Evolutionary conservation across 257 asterid genomes (phyloP).

Genomic region (Ocimum tenuiflorum): DNA sequence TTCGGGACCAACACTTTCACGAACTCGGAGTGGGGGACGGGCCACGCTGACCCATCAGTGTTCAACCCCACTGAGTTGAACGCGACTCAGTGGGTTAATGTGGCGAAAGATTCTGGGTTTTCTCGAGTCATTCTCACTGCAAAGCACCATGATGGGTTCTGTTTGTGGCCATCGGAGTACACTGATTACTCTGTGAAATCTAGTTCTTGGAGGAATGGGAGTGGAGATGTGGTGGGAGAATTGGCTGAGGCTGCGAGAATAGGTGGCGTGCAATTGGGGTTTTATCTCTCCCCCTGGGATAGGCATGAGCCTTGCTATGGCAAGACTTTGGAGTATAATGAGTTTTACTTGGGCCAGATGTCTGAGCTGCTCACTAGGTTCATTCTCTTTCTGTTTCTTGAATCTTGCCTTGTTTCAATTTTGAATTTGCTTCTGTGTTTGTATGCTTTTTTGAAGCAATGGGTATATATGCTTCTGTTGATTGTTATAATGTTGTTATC

Average conservation of each 20-base stretch:
- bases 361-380: constrained; percentile 87
- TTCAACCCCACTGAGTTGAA: constrained; percentile 65
- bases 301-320: constrained; percentile 80
- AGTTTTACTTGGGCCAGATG: constrained; percentile 87
- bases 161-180: constrained; percentile 85
- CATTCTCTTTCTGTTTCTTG: neutral
- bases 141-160: constrained; percentile 96
- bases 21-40: constrained; percentile 86
- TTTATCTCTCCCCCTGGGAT: constrained; percentile 99
- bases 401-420: neutral
- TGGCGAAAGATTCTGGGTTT: constrained; percentile 69
- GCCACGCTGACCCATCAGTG: constrained; percentile 59
- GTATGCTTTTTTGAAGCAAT: neutral
- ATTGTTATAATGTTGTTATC: neutral
- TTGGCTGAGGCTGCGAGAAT: constrained; percentile 58
- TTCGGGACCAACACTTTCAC: constrained; percentile 90
- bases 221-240: constrained; percentile 68
- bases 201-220: constrained; percentile 80
- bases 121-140: constrained; percentile 60
- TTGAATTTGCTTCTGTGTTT: neutral
- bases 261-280: constrained; percentile 65
- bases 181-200: constrained; percentile 84
- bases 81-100: constrained; percentile 81
- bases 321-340: constrained; percentile 66
- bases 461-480: no score